Conservation (phyloP, 306 rosid genomes). For the Ormosia semicastrata region DNA sequence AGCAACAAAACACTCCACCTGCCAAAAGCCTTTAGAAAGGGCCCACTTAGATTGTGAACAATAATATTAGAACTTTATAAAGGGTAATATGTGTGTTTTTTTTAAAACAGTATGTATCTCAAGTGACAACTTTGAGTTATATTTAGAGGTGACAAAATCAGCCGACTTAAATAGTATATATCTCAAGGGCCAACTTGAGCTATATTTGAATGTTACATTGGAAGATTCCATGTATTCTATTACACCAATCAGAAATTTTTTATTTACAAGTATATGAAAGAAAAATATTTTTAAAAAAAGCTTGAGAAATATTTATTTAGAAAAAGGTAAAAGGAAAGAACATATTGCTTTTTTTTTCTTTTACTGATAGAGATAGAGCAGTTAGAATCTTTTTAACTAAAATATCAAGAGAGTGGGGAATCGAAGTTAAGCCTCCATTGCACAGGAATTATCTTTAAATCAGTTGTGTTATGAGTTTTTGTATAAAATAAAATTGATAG, state of each 20-base stretch:
- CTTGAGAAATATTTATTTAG: background rate
- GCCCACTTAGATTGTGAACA: conserved; percentile 25
- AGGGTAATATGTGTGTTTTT: no score
- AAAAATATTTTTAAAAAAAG: background rate
- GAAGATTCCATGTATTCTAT: background rate
- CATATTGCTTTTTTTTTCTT: background rate
- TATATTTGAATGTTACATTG: background rate
- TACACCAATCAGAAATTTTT: background rate
- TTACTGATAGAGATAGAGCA: background rate
- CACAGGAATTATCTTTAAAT: background rate
- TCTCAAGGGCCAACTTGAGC: no score
- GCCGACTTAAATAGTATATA: no score
- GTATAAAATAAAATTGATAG: background rate
- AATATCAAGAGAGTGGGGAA: background rate
- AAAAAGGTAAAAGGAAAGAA: background rate
- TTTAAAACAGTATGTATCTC: no score
- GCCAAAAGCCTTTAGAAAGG: background rate
- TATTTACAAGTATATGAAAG: background rate
- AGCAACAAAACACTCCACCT: background rate
- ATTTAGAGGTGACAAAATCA: no score
- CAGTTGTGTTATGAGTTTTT: background rate
- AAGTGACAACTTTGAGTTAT: no score
- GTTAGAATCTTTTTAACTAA: background rate
- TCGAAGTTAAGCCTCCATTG: background rate
- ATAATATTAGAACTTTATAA: background rate